Evolutionary conservation across 345 rosid species (phyloP).

Genomic region (Punica granatum): DNA sequence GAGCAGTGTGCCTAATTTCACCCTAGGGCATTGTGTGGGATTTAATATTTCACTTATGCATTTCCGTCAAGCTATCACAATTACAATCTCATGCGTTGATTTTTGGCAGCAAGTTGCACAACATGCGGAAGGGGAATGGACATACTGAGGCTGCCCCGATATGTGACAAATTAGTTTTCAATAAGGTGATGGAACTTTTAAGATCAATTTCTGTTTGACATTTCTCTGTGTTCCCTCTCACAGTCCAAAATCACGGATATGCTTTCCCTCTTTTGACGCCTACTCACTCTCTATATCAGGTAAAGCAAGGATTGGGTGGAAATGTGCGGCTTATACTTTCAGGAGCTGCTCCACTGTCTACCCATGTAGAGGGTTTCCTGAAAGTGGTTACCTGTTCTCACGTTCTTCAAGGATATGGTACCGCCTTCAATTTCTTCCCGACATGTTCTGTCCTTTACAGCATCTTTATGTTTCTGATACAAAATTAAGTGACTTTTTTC

Average conservation of each 20-base stretch:
- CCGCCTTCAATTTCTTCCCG: constrained; percentile 7
- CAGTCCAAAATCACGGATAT: neutral
- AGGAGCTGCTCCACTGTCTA: constrained; percentile 91
- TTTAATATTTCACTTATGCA: neutral
- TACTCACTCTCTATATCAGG: constrained; percentile 30
- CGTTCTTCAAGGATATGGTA: constrained; percentile 99
- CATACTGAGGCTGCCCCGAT: constrained; percentile 76
- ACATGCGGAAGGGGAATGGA: constrained; percentile 54
- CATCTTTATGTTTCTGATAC: neutral
- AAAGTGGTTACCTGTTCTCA: constrained; percentile 95
- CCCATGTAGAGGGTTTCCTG: constrained; percentile 79
- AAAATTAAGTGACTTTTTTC: neutral
- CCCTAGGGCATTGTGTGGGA: neutral
- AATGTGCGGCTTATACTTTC: constrained; percentile 81
- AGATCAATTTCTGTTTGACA: neutral
- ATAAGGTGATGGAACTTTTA: constrained; percentile 41
- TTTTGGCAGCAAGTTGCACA: constrained; percentile 50
- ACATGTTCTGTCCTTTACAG: neutral
- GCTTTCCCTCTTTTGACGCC: neutral
- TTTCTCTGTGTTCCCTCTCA: constrained; percentile 3
- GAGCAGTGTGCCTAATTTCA: neutral
- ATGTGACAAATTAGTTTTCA: constrained; percentile 80
- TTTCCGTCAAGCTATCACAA: neutral
- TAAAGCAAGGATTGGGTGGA: constrained; percentile 90
- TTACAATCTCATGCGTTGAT: constrained; percentile 1